Base-by-base conservation (phyloP, 78 protist species). In the Polysphondylium violaceum region DNA sequence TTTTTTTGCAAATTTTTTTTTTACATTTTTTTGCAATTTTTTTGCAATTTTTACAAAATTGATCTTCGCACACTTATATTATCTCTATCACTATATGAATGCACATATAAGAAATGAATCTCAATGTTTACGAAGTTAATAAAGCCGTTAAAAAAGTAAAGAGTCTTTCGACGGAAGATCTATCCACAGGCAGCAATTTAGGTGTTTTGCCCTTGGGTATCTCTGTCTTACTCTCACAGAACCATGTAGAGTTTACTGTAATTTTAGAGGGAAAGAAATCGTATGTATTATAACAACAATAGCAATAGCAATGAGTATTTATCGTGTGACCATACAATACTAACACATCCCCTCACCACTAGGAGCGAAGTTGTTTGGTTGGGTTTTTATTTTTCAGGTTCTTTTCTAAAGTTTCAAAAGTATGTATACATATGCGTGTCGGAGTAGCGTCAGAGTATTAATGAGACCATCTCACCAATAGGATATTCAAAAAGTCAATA, bases 401-500 rank as follows among this genome's bases (percentile, higher is more conserved):
- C 89, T 27, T 79, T 79, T 55, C 74, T 65, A 68, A 79, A 79
- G 74, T 79, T 79, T 53, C 76, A 79, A 79, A 79, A 79, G 89
- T 79, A 79, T 16, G 50, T 19, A 35, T 3, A 55, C 7, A 23
- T 43, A n/a, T 43, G 7, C 76, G 47, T n/a, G n/a, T n/a, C 36
- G 11, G 23, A 8, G 17, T 4, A 31, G 27, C 11, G 21, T 33
- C 11, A 60, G 14, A 16, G 8, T 60, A 74, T 0, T 38, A 17
- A 61, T 50, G 44, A 27, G 16, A 35, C 17, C 38, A 21, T 40
- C n/a, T 44, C 1, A 51, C 8, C 8, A 11, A n/a, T 3, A 79
- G 89, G 56, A 56, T 79, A 64, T 79, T 79, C 56, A 47, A 72
- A 47, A 79, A 79, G 21, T 53, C 76, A 53, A 47, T 79, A 40